Conservation (phyloP, 331 rosid genomes). For the Pyracantha coccinea region DNA sequence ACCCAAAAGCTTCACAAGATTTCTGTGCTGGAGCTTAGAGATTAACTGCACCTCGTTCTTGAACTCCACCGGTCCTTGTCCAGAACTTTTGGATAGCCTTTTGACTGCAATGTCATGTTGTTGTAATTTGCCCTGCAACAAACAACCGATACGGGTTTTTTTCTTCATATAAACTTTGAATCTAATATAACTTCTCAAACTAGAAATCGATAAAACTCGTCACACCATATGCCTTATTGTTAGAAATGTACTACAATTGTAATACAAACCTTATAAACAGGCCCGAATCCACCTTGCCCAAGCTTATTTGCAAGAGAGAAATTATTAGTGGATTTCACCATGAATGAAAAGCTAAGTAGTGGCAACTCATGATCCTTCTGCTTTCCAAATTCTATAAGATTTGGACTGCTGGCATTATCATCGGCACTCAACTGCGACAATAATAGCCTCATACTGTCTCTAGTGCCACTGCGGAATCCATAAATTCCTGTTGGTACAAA, state of each 20-base stretch:
- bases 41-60: slow-evolving; percentile 22
- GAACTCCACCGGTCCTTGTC: slow-evolving; percentile 27
- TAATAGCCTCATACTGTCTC: background rate
- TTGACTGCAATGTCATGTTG: slow-evolving; percentile 21
- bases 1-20: slow-evolving; percentile 23
- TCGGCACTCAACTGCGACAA: background rate
- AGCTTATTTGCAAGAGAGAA: slow-evolving; percentile 10
- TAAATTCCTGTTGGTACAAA: slow-evolving; percentile 3
- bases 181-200: background rate
- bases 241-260: background rate
- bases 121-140: slow-evolving; percentile 8
- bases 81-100: slow-evolving; percentile 13
- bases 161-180: background rate
- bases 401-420: background rate
- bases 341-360: slow-evolving; percentile 11
- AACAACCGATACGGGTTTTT: background rate
- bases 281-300: slow-evolving; percentile 16
- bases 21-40: slow-evolving; percentile 21
- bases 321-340: background rate
- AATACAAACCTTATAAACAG: slow-evolving; percentile 15
- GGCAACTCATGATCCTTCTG: slow-evolving; percentile 15
- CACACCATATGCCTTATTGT: background rate
- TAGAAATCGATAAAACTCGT: background rate
- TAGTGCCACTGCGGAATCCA: background rate
- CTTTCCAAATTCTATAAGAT: background rate